Conservation (phyloP, 2,329 filamentous ascomycete genomes). For the Ophiocordyceps sinensis region DNA sequence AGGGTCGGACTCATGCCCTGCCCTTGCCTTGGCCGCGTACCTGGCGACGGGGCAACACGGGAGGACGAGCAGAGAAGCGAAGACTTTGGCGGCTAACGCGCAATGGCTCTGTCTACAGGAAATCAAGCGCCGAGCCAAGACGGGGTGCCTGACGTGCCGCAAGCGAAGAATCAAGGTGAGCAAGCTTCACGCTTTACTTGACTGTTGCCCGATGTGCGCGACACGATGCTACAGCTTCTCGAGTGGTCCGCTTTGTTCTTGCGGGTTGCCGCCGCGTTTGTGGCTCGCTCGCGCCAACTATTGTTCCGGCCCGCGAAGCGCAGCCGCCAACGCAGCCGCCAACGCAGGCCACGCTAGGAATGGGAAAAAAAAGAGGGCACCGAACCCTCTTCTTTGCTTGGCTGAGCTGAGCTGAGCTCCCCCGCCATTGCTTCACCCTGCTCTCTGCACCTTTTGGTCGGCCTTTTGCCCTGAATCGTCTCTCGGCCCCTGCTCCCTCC, state of each 20-base stretch:
- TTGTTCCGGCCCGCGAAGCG: no score
- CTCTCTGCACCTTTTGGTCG: no score
- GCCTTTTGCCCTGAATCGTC: background rate
- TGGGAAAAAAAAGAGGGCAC: no score
- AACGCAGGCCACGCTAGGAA: background rate
- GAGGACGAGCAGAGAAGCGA: background rate
- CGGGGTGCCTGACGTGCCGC: conserved; percentile 47
- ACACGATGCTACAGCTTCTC: no score
- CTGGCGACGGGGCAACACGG: background rate
- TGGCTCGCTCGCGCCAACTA: no score
- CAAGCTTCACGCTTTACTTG: conserved; percentile 2
- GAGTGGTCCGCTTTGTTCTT: no score
- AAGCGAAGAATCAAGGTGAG: conserved; percentile 49
- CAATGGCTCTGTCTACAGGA: conserved; percentile 24
- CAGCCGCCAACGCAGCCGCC: no score
- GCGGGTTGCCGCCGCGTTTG: no score
- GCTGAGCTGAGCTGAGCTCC: background rate
- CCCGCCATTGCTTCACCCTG: background rate
- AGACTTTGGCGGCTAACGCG: background rate
- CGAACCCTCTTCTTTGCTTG: no score
- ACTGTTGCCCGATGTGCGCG: background rate
- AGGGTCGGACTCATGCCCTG: background rate
- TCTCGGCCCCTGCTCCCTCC: background rate
- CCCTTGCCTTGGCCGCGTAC: background rate
- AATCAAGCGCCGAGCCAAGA: conserved; percentile 49